phyloP scores from a whole-genome alignment of 2,329 filamentous ascomycete genomes.

The Ascochyta fabae region DNA sequence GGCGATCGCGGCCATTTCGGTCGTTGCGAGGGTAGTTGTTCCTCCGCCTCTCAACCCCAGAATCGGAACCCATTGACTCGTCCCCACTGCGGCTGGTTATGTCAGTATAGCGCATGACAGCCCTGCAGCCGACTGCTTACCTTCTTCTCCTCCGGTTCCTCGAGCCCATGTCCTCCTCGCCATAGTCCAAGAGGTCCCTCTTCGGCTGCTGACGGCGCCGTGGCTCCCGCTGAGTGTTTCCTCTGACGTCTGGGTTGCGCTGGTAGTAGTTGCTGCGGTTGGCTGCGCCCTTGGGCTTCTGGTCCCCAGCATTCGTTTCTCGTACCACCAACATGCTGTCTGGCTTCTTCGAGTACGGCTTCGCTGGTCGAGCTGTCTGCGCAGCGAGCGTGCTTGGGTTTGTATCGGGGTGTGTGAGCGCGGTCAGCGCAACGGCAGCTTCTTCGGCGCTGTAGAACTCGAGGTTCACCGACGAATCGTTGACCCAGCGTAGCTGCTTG shows the following conservation, averaged over 20 bases:
- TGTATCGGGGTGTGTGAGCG: conserved; percentile 59
- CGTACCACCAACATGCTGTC: conserved; percentile 75
- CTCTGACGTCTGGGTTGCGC: conserved; percentile 84
- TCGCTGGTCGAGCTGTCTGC: conserved; percentile 68
- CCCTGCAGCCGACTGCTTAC: conserved; percentile 7
- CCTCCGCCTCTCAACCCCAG: conserved; percentile 32
- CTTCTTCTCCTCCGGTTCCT: conserved; percentile 34
- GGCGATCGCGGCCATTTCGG: conserved; percentile 16
- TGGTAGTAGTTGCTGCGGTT: conserved; percentile 90
- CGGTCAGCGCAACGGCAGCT: conserved; percentile 61
- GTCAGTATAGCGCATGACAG: conserved; percentile 30
- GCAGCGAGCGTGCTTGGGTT: conserved; percentile 56
- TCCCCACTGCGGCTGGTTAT: conserved; percentile 60
- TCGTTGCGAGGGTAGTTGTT: conserved; percentile 20
- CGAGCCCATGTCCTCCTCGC: conserved; percentile 32
- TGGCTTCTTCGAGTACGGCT: conserved; percentile 71
- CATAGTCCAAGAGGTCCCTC: conserved; percentile 39
- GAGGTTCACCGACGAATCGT: conserved; percentile 89
- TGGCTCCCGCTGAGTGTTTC: conserved; percentile 49
- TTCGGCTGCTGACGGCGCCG: conserved; percentile 59
- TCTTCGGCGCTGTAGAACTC: conserved; percentile 68
- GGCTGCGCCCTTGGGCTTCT: conserved; percentile 79
- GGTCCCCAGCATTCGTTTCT: conserved; percentile 75
- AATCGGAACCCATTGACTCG: conserved; percentile 83
- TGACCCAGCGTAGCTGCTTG: conserved; percentile 82